Conservation (phyloP, 1,284 basidiomycete species). For the Leccinum fallax region DNA sequence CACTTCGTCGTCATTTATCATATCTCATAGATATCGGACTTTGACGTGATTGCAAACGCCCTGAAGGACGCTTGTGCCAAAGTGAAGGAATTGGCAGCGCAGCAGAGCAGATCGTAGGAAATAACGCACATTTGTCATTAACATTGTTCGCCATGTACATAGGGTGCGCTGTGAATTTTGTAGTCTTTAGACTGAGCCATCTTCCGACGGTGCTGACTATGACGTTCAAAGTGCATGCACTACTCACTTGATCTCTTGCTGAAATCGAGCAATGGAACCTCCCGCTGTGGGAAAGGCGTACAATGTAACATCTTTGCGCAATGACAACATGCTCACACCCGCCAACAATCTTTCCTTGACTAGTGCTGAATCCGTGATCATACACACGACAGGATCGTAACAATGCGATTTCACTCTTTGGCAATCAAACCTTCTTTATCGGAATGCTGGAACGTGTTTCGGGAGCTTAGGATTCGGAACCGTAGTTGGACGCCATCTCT, state of each 20-base stretch:
- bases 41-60: constrained; percentile 33
- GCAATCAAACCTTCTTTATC: constrained; percentile 72
- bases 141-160: background rate
- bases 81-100: constrained; percentile 15
- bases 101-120: background rate
- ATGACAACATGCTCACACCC: background rate
- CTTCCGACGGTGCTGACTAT: background rate
- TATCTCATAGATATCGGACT: constrained; percentile 34
- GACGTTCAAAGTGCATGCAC: background rate
- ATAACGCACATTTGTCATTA: background rate
- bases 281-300: background rate
- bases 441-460: constrained; percentile 90
- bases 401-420: constrained; percentile 52
- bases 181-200: too few species aligned
- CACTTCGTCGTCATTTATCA: background rate
- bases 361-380: too few species aligned
- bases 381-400: too few species aligned
- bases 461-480: constrained; percentile 89
- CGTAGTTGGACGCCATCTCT: constrained; percentile 73
- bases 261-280: background rate
- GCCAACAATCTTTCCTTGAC: too few species aligned
- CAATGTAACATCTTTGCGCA: background rate
- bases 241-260: too few species aligned
- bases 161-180: background rate
- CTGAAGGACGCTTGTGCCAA: constrained; percentile 27